A percentile compares a stretch with the other conserved stretches of the same genome.
phyloP scores from a whole-genome alignment of 768 basidiomycete genomes.

The Kwoniella mangroviensis region DNA sequence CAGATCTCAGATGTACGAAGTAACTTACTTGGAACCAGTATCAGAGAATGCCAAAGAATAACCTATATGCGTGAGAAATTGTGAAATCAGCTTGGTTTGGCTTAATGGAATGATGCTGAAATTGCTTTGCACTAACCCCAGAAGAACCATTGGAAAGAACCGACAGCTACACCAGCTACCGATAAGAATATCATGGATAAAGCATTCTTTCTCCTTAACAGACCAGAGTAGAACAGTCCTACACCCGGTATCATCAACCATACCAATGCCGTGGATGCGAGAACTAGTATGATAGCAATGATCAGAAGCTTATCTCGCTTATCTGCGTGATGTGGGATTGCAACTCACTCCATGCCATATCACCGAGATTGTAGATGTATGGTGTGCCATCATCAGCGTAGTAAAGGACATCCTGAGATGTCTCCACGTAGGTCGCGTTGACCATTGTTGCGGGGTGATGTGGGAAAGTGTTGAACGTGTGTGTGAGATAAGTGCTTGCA shows the following conservation, averaged over 20 bases:
- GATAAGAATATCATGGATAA: constrained; percentile 59
- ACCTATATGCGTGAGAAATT: constrained; percentile 59
- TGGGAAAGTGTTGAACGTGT: neutral
- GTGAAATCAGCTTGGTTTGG: too few species aligned
- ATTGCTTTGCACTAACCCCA: constrained; percentile 63
- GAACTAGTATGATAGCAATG: constrained; percentile 30
- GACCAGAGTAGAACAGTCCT: constrained; percentile 56
- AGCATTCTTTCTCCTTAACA: constrained; percentile 60
- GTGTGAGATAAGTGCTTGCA: neutral
- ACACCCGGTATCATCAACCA: constrained; percentile 59
- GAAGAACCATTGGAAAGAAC: constrained; percentile 64
- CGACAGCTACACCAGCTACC: constrained; percentile 57
- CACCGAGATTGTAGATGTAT: constrained; percentile 53
- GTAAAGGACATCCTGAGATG: constrained; percentile 45
- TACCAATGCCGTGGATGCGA: constrained; percentile 54
- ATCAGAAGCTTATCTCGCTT: neutral
- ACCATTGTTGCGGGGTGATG: constrained; percentile 35
- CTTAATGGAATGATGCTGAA: neutral
- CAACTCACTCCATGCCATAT: constrained; percentile 55
- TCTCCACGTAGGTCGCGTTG: constrained; percentile 54
- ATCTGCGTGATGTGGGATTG: neutral
- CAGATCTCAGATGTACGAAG: neutral
- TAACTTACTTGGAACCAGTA: constrained; percentile 55
- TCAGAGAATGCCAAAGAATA: constrained; percentile 86
- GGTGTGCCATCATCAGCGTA: constrained; percentile 41